phyloP scores from a whole-genome alignment of 129 eudicot genomes.

The Logfia minima region DNA sequence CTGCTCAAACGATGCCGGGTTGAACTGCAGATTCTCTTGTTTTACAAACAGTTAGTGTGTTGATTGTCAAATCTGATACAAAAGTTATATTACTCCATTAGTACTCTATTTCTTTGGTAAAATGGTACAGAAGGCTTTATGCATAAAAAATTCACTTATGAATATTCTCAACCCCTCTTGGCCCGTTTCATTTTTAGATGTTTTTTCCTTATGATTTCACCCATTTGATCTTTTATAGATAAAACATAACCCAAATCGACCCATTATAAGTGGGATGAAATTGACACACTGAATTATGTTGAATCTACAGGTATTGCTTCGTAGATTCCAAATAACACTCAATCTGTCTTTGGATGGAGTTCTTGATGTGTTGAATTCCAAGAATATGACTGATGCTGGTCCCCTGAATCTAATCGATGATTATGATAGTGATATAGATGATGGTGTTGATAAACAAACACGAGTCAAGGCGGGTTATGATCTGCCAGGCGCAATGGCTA shows the following conservation, averaged over 20 bases:
- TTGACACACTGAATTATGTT: neutral
- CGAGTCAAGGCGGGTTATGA: slow-evolving; percentile 53
- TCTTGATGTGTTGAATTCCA: slow-evolving; percentile 82
- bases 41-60: neutral
- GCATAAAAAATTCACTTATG: neutral
- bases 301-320: slow-evolving; percentile 65
- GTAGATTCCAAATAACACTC: slow-evolving; percentile 84
- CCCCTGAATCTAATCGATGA: slow-evolving; percentile 86
- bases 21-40: neutral
- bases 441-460: slow-evolving; percentile 86
- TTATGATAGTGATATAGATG: slow-evolving; percentile 71
- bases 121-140: neutral
- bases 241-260: neutral
- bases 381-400: slow-evolving; percentile 96
- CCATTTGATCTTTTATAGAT: neutral
- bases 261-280: neutral
- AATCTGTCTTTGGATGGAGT: slow-evolving; percentile 94
- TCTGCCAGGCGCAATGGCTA: slow-evolving; percentile 86
- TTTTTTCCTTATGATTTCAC: neutral
- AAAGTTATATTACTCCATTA: neutral
- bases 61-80: neutral
- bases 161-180: neutral
- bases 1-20: neutral
- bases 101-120: neutral
- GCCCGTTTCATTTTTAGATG: neutral